Conservation (phyloP, 2,329 filamentous ascomycete genomes). For the Chaetomium sp. region DNA sequence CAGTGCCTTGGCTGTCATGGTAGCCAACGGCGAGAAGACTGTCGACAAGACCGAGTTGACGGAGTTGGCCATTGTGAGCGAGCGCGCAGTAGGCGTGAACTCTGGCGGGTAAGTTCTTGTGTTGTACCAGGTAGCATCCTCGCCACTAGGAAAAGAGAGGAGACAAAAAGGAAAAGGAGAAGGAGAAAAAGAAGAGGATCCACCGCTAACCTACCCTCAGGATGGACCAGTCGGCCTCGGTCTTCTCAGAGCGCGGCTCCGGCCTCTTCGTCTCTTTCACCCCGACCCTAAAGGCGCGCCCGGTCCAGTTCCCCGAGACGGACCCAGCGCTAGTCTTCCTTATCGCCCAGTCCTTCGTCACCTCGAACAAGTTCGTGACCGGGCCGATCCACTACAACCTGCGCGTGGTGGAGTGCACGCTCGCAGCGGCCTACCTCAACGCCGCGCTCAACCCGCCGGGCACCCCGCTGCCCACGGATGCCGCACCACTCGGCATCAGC, state of each 20-base stretch:
- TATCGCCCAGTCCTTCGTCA: constrained; percentile 91
- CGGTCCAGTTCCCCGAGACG: constrained; percentile 80
- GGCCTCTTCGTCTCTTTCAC: constrained; percentile 90
- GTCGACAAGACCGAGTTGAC: constrained; percentile 92
- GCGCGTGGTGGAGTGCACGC: constrained; percentile 89
- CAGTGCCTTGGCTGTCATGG: constrained; percentile 83
- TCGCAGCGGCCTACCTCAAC: constrained; percentile 74
- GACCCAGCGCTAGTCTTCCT: constrained; percentile 85
- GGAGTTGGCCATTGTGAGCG: constrained; percentile 91
- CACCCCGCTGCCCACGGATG: constrained; percentile 71
- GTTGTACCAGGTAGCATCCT: neutral
- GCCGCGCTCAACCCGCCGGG: constrained; percentile 58
- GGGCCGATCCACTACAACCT: constrained; percentile 95
- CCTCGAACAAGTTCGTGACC: constrained; percentile 91
- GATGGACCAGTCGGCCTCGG: constrained; percentile 97
- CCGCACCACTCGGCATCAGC: constrained; percentile 78
- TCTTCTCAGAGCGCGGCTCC: constrained; percentile 83
- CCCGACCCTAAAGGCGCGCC: constrained; percentile 72
- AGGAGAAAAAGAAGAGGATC: neutral
- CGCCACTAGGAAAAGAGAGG: neutral
- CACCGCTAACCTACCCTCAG: constrained; percentile 46
- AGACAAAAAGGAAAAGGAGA: neutral
- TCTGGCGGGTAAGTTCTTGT: constrained; percentile 72
- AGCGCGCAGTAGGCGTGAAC: constrained; percentile 93
- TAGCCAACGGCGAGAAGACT: constrained; percentile 74